A percentile compares a stretch with the other conserved stretches of the same genome.
These are phyloP conservation scores for Nepenthes alata DNA, from an alignment of 179 eudicot genomes.

Conservation along the genomic window DNA sequence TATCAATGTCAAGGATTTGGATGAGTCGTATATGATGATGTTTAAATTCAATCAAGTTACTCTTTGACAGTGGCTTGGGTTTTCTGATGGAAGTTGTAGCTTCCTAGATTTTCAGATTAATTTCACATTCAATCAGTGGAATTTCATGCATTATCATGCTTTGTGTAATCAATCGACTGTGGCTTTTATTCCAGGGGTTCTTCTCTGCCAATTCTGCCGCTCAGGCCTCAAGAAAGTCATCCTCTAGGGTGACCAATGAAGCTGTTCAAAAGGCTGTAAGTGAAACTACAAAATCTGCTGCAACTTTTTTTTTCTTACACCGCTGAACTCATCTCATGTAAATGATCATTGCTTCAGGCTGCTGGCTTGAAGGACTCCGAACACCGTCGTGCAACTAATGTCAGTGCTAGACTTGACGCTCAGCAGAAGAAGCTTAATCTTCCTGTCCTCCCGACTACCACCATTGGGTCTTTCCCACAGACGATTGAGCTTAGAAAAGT, in stretches of 20 bases:
- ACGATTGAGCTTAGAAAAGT: constrained; percentile 76
- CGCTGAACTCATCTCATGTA: no score
- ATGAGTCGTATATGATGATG: no score
- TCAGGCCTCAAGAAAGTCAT: constrained; percentile 68
- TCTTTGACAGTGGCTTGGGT: no score
- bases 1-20: no score
- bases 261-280: constrained; percentile 86
- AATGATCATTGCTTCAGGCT: constrained; percentile 34
- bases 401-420: constrained; percentile 69
- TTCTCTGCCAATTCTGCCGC: constrained; percentile 80
- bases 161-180: background rate
- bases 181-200: constrained; percentile 37
- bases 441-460: constrained; percentile 75
- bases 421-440: constrained; percentile 93
- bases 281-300: constrained; percentile 4
- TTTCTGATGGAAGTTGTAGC: no score
- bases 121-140: background rate
- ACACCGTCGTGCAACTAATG: constrained; percentile 77
- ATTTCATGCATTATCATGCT: background rate
- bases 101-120: no score
- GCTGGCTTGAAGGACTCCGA: constrained; percentile 75
- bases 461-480: constrained; percentile 90
- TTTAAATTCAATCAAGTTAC: no score
- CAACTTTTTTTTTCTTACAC: background rate
- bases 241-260: constrained; percentile 74